These are phyloP conservation scores for Sporodiniella umbellata DNA, from an alignment of 371 early-diverging fungal genomes.

Conservation along the genomic window DNA sequence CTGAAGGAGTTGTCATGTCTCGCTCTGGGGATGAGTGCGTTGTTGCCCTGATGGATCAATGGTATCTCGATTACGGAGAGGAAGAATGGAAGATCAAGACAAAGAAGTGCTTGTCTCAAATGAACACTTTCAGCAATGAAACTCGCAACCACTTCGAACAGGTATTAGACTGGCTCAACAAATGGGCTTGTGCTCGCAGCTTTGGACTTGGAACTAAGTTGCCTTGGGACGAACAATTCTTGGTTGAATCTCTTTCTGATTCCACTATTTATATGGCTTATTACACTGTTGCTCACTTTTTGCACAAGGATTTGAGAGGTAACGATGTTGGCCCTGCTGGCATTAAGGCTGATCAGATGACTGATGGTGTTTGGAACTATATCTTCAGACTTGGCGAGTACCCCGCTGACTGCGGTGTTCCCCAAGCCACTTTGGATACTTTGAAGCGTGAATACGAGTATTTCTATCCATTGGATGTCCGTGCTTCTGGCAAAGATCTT, in stretches of 20 bases:
- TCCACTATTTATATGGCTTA: constrained; percentile 99
- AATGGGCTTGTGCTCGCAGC: constrained; percentile 99
- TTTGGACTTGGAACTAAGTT: constrained; percentile 97
- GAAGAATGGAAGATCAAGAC: constrained; percentile 85
- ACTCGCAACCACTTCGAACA: constrained; percentile 87
- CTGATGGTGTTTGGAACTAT: constrained; percentile 96
- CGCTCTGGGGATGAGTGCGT: constrained; percentile 99
- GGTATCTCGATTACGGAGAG: constrained; percentile 99
- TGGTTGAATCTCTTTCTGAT: constrained; percentile 99
- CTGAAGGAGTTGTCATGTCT: constrained; percentile 93
- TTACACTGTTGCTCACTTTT: constrained; percentile 97
- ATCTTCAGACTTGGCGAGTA: constrained; percentile 77
- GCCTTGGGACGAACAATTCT: constrained; percentile 96
- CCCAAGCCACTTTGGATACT: constrained; percentile 61
- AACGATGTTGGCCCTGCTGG: constrained; percentile 79
- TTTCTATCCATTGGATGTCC: constrained; percentile 98
- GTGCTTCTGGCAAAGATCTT: constrained; percentile 99
- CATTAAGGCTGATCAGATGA: constrained; percentile 84
- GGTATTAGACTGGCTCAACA: constrained; percentile 94
- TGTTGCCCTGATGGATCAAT: constrained; percentile 98
- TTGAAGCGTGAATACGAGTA: constrained; percentile 92
- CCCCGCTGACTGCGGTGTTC: constrained; percentile 65
- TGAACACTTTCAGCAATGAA: constrained; percentile 87
- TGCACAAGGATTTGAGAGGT: constrained; percentile 91
- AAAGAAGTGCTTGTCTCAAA: constrained; percentile 74